Evolutionary conservation across 2,329 filamentous ascomycete genomes (phyloP).

Genomic region (Alternaria arbusti): DNA sequence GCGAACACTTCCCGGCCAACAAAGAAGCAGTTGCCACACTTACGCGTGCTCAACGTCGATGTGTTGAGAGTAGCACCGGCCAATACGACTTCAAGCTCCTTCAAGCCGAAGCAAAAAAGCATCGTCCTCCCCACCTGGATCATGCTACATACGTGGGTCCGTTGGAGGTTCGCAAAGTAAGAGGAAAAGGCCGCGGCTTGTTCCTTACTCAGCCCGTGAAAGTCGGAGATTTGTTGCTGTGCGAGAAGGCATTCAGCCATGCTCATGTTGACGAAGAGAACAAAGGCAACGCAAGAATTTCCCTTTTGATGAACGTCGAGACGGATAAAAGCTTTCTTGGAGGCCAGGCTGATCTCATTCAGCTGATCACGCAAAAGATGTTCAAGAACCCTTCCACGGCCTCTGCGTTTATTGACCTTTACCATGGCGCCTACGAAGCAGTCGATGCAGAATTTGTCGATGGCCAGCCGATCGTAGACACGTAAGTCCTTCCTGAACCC

Average conservation of each 20-base stretch:
- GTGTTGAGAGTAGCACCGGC: slow-evolving; percentile 48
- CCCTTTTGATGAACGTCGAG: slow-evolving; percentile 49
- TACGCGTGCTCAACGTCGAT: slow-evolving; percentile 24
- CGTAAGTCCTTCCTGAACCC: slow-evolving; percentile 18
- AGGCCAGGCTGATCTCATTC: slow-evolving; percentile 52
- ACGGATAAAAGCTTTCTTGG: slow-evolving; percentile 46
- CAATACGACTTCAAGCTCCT: slow-evolving; percentile 45
- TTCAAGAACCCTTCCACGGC: slow-evolving; percentile 49
- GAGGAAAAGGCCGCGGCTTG: slow-evolving; percentile 55
- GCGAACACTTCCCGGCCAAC: slow-evolving; percentile 34
- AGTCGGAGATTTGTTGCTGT: slow-evolving; percentile 35
- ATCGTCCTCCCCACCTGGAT: slow-evolving; percentile 51
- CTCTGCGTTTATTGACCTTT: slow-evolving; percentile 42
- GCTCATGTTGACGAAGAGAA: slow-evolving; percentile 32
- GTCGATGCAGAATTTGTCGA: slow-evolving; percentile 38
- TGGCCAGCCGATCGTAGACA: slow-evolving; percentile 54
- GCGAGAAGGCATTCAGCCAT: slow-evolving; percentile 63
- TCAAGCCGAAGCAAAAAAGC: slow-evolving; percentile 49
- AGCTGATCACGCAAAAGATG: slow-evolving; percentile 55
- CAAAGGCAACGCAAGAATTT: slow-evolving; percentile 17
- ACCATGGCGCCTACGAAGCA: slow-evolving; percentile 50
- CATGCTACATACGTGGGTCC: slow-evolving; percentile 55
- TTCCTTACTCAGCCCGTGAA: slow-evolving; percentile 58
- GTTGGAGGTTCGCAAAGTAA: slow-evolving; percentile 50
- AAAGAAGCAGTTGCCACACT: slow-evolving; percentile 33